These are phyloP conservation scores for Chlorophyllum brunneum DNA, from an alignment of 768 basidiomycete genomes.

Conservation along the genomic window DNA sequence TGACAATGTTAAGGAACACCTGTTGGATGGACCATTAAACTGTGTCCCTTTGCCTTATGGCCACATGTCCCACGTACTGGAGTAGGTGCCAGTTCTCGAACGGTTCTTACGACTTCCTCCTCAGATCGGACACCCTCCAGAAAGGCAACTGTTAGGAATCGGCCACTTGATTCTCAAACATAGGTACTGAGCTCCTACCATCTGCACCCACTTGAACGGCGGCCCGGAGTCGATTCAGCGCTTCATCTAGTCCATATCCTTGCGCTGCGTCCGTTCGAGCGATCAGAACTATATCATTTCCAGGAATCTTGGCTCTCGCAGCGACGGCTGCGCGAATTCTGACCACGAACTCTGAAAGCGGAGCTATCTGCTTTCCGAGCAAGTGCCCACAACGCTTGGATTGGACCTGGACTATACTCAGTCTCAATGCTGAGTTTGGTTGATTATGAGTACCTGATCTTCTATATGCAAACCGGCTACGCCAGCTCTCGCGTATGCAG, in stretches of 20 bases:
- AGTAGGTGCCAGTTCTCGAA: conserved; percentile 35
- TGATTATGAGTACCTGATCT: conserved; percentile 39
- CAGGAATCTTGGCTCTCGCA: conserved; percentile 43
- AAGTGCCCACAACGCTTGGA: conserved; percentile 56
- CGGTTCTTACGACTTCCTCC: conserved; percentile 38
- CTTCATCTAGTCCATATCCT: conserved; percentile 47
- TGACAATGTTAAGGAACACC: conserved; percentile 48
- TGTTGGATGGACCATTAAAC: conserved; percentile 8
- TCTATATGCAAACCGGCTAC: conserved; percentile 54
- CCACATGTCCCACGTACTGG: conserved; percentile 24
- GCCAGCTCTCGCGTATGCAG: conserved; percentile 44
- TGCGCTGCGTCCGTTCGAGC: conserved; percentile 53
- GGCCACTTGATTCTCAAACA: not conserved
- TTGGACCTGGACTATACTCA: conserved; percentile 22
- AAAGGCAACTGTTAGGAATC: conserved; percentile 37
- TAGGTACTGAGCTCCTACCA: conserved; percentile 23
- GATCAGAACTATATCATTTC: conserved; percentile 47
- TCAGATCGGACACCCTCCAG: conserved; percentile 47
- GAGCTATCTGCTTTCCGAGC: conserved; percentile 49
- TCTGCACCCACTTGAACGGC: conserved; percentile 41
- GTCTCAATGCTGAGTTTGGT: not conserved
- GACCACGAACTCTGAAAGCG: conserved; percentile 44
- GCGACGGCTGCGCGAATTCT: conserved; percentile 50
- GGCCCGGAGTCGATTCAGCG: conserved; percentile 40
- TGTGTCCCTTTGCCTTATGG: no score